Evolutionary conservation across 495 filamentous ascomycete genomes (phyloP), one percentile per base, ranked within the genome.

Genomic region (Xylaria sp.): DNA sequence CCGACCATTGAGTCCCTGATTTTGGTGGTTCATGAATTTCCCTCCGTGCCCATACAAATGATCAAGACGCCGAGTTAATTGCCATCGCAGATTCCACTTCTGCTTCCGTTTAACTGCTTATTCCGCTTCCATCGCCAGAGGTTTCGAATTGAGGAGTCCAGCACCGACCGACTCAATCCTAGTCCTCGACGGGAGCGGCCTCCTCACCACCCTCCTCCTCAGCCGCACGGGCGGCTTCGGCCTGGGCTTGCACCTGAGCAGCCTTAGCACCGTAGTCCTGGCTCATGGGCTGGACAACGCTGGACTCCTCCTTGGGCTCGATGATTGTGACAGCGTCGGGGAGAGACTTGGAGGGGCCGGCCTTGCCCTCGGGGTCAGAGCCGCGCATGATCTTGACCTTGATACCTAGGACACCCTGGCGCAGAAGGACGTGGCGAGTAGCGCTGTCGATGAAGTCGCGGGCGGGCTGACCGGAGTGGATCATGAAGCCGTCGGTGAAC

Each of bases 341-440:
- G 69, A 99, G 91, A 75, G 94, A 91, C 89, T 98, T 98, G 85
- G 93, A 91, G 73, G 95, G 94, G 75, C 97, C 97, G 79, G 92
- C 88, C 91, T 99, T 99, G 90, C 95, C 95, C 87, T 99, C 96
- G 80, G 97, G 96, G 87, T 99, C 96, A 80, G 92, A 96, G 80
- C 97, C 97, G 83, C 96, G 96, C 96, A 99, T 99, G 88, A 99
- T 99, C 94, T 99, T 99, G 82, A 99, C 96, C 90, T 99, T 99
- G 90, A 99, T 98, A 87, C 96, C 96, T 70, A 99, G 89, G 75
- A 99, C 96, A 91, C 96, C 96, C 88, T 99, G 96, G 85, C 96
- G 93, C 82, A 99, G 94, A 70, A 99, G 94, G 75, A 99, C 96
- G 93, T 99, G 96, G 77, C 96, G 95, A 77, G 94, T 97, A 72